These are phyloP conservation scores for Aspergillus flavus DNA, from an alignment of 2,329 filamentous ascomycete genomes.

Conservation along the genomic window DNA sequence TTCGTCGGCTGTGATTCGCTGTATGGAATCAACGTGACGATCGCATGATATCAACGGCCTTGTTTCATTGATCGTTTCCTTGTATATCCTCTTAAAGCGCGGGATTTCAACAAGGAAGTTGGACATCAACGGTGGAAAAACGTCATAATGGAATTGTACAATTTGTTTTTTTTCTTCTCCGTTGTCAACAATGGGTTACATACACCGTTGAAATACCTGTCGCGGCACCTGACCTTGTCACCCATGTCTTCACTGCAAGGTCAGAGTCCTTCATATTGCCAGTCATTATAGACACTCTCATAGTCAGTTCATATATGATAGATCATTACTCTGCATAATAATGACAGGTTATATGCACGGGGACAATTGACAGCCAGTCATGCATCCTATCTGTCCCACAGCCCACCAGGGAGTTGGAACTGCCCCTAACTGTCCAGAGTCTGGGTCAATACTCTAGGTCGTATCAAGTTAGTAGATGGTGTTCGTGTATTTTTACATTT, in stretches of 20 bases:
- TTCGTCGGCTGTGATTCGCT: background rate
- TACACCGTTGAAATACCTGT: background rate
- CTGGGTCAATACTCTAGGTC: background rate
- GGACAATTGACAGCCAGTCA: slow-evolving; percentile 1
- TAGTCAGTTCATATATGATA: slow-evolving; percentile 1
- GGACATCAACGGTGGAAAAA: background rate
- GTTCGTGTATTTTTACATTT: background rate
- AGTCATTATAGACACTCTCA: background rate
- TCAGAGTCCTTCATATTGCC: background rate
- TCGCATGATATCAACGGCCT: slow-evolving; percentile 8
- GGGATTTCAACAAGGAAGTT: background rate
- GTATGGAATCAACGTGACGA: background rate
- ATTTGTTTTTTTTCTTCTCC: background rate
- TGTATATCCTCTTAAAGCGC: background rate
- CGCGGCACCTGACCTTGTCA: background rate
- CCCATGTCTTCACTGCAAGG: background rate
- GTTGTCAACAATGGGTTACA: background rate
- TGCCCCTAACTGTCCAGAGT: background rate
- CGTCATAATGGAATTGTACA: background rate
- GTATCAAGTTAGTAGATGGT: background rate
- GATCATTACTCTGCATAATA: slow-evolving; percentile 8
- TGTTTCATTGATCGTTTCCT: slow-evolving; percentile 3
- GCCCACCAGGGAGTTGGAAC: background rate
- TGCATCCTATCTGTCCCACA: background rate
- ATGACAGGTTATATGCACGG: slow-evolving; percentile 6